Percentiles rank a stretch among this genome's conserved stretches.
phyloP scores from a whole-genome alignment of 2,329 filamentous ascomycete genomes.

The Fusarium nelsonii region DNA sequence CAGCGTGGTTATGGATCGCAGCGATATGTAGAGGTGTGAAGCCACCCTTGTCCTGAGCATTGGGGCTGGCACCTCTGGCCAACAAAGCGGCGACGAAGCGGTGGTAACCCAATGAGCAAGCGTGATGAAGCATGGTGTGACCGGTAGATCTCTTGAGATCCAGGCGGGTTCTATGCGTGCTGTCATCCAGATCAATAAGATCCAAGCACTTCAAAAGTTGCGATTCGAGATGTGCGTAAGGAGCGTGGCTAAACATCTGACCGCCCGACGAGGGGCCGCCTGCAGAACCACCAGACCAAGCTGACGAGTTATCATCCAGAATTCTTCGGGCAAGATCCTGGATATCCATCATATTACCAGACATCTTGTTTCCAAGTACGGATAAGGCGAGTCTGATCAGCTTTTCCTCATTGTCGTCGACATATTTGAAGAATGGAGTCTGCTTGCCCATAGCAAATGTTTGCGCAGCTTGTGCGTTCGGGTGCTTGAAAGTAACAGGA shows the following conservation, averaged over 20 bases:
- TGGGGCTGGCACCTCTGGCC: constrained; percentile 80
- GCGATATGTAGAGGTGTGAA: constrained; percentile 88
- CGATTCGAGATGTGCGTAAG: constrained; percentile 69
- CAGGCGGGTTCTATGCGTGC: constrained; percentile 73
- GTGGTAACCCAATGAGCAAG: constrained; percentile 79
- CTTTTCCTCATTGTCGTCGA: constrained; percentile 77
- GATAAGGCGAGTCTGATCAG: constrained; percentile 76
- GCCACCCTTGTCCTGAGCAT: constrained; percentile 80
- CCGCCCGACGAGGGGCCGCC: constrained; percentile 58
- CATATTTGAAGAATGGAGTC: constrained; percentile 75
- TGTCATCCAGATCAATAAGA: constrained; percentile 82
- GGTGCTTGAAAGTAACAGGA: constrained; percentile 75
- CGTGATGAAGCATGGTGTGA: constrained; percentile 85
- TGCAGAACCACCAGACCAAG: constrained; percentile 61
- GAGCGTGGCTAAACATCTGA: constrained; percentile 59
- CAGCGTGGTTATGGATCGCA: constrained; percentile 78
- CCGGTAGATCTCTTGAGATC: constrained; percentile 75
- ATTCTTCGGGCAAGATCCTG: constrained; percentile 72
- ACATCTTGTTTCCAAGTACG: constrained; percentile 74
- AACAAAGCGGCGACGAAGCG: constrained; percentile 82
- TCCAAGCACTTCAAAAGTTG: constrained; percentile 81
- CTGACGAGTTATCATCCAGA: constrained; percentile 61
- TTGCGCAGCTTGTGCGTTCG: constrained; percentile 57
- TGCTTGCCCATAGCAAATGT: constrained; percentile 56
- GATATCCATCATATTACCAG: constrained; percentile 71